Base-by-base conservation (phyloP, 2,329 filamentous ascomycete species). In the Intubia oerlemansii region DNA sequence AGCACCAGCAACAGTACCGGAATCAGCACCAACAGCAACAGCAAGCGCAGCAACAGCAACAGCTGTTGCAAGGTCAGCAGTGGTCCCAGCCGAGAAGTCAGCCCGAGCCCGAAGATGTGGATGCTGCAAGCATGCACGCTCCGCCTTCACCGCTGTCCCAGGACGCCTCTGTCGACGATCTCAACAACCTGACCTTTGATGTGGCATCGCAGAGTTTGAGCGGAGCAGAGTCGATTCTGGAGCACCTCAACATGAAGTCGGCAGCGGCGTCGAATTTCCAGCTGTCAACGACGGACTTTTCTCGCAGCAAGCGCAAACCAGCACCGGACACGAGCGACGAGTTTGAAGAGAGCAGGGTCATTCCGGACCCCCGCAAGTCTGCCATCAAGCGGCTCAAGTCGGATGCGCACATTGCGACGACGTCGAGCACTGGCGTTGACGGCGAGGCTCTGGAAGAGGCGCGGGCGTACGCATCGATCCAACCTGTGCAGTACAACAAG, bases 381-480 rank as follows among this genome's bases (percentile, higher is more conserved):
- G 54, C 50, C 0, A 56, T 66, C 42, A 70, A 70, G 42, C 50
- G 62, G 37, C 48, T 67, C 11, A 62, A 62, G 36, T 66, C 65
- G 1, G 56, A 59, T 28, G 46, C 44, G 3, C 49, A 53, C 23
- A 42, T 54, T 12, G 51, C 53, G 12, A 19, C 17, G 10, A 19
- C 24, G 15, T 14, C 23, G 16, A 14, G 16, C 22, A 20, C 18
- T 9, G 22, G 24, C 17, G 18, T 17, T 23, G 24, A 25, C 25
- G 24, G 19, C 15, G 23, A 5, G 21, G 12, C 50, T 2, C 36
- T 54, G 7, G 49, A 51, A 18, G 60, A 67, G 33, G 52, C 50
- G 28, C 49, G 44, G 21, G 44, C 66, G 10, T 48, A 66, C 22
- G 56, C 52, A 3, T 49, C 52, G 17, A 47, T 70, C 3, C 58